Base-by-base conservation (phyloP, 306 rosid genomes). In the Pyrus betulifolia region DNA sequence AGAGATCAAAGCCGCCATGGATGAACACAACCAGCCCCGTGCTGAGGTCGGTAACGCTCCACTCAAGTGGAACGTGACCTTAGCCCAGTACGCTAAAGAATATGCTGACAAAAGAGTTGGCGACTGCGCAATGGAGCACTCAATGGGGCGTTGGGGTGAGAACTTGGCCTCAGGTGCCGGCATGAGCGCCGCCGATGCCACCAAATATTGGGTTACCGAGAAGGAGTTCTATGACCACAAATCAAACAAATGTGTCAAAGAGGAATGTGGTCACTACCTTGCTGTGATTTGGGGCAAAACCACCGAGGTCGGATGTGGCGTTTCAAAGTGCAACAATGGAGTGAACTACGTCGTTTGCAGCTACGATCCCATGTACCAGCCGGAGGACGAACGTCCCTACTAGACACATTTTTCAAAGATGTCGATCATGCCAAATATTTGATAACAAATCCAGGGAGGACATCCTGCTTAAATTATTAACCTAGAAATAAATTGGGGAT, bases 141-240 rank as follows among this genome's bases (percentile, higher is more conserved):
- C 97, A 0, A 8, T 13, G 15, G 93, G 91, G 0, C 91, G 87
- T 11, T 92, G 40, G 12, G 90, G 90, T 0, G 97, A 91, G 83
- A 86, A 88, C 60, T 9, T 91, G 0, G 88, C 89, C 0, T 86
- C 76, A 57, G 88, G 87, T 0, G 76, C 70, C 2, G 88, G 61
- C 0, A 77, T 89, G 81, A 75, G 54, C 1, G 89, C 83, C 0
- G 35, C 60, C 0, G 86, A 83, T 1, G 88, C 91, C 0, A 85
- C 80, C 3, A 85, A 72, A 76, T 80, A 81, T 31, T 90, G 86
- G 85, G 86, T 75, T 18, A 13, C 42, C 2, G 87, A 87, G 81
- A 86, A 82, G 52, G 15, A 27, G 23, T 54, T 54, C n/a, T 54
- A 54, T 54, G 11, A 54, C 59, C 19, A 54, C 23, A n/a, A 54